These are phyloP conservation scores for Silene coronaria DNA, from an alignment of 179 eudicot genomes.

Conservation along the genomic window DNA sequence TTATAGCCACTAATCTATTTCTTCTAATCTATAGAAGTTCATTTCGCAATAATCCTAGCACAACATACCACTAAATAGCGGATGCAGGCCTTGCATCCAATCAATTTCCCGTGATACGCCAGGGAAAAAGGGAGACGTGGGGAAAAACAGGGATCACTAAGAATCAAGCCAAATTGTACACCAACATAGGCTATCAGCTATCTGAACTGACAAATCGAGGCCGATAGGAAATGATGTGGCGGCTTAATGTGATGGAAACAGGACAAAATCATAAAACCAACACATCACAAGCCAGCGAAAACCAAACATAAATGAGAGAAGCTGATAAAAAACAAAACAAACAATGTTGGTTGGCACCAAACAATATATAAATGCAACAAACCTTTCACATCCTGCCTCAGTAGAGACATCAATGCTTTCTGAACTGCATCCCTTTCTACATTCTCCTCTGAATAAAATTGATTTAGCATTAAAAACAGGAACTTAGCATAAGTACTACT, in stretches of 20 bases:
- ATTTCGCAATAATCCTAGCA: background rate
- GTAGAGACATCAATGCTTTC: slow-evolving; percentile 84
- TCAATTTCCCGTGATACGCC: background rate
- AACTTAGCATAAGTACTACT: background rate
- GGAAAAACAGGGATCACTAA: background rate
- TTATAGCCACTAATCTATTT: background rate
- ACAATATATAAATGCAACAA: slow-evolving; percentile 10
- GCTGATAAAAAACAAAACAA: background rate
- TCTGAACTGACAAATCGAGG: background rate
- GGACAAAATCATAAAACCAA: background rate
- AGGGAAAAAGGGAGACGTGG: background rate
- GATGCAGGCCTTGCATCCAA: background rate
- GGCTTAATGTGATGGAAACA: background rate
- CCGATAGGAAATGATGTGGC: background rate
- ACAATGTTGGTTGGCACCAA: background rate
- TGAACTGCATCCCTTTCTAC: slow-evolving; percentile 98
- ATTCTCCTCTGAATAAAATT: slow-evolving; percentile 61
- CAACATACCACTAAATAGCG: background rate
- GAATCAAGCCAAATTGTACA: background rate
- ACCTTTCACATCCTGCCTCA: slow-evolving; percentile 98
- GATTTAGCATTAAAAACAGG: slow-evolving; percentile 7
- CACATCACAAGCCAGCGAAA: background rate
- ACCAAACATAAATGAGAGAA: background rate
- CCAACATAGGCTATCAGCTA: background rate
- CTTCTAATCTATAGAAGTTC: background rate